Evolutionary conservation across 768 basidiomycete genomes (phyloP), one percentile per base, ranked within the genome.

Genomic region (Termitomyces sp.): DNA sequence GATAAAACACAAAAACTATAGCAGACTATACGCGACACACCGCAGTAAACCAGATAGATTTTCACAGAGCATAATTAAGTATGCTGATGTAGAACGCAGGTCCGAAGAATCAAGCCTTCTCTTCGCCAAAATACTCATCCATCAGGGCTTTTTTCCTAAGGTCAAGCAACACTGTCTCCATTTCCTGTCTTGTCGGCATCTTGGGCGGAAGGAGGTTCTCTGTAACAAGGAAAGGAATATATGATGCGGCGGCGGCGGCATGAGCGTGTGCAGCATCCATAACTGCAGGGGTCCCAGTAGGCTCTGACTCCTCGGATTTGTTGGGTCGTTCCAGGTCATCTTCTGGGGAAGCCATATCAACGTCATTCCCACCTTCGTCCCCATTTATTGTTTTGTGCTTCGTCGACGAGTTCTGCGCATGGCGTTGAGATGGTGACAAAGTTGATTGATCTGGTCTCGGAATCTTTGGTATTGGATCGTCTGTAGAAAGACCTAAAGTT

Each of bases 381-480:
- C 18, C 37, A 29, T 41, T n/a, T 12, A 2, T 18, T 28, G 51
- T 28, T 24, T 39, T 39, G 24, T 9, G 51, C 39, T 28, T 37
- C 5, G 51, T 51, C 26, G 26, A 28, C 26, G 10, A 28, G 18
- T 2, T 12, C 18, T 39, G 47, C 9, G 10, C n/a, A 34, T 51
- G 26, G 5, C 28, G 26, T 51, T 70, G 73, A 51, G 54, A 36
- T 20, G 52, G 34, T 20, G 45, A 48, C 18, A 48, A 22, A 1
- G 36, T 29, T n/a, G 57, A 16, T 12, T 54, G 49, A 29, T 59
- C 60, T 24, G 74, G 70, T 49, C 75, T 77, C 22, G 82, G 82
- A 37, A 88, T 73, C 59, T 73, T 70, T 18, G 84, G 86, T 55
- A 79, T 71, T 20, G 80, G 77, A 3, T 76, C 76, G 58, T 84